Conservation (phyloP, 2,329 filamentous ascomycete genomes). For the Epichloe festucae region DNA sequence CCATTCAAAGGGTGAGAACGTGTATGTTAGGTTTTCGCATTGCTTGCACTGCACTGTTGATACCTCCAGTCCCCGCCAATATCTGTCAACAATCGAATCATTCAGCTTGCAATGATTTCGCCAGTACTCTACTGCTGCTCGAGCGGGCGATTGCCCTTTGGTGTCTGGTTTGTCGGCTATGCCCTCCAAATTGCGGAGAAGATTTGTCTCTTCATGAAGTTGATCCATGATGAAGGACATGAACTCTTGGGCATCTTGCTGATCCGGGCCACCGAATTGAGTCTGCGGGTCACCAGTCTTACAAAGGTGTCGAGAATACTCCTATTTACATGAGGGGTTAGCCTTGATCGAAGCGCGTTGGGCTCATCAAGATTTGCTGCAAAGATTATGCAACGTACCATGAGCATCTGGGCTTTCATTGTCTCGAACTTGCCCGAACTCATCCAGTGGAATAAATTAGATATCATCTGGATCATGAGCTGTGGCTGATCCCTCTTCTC, state of each 20-base stretch:
- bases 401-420: constrained; percentile 43
- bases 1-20: constrained; percentile 39
- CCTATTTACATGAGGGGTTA: constrained; percentile 21
- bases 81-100: constrained; percentile 61
- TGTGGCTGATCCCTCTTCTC: constrained; percentile 40
- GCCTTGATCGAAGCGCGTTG: not conserved
- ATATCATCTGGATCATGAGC: constrained; percentile 45
- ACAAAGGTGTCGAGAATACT: constrained; percentile 36
- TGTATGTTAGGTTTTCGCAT: constrained; percentile 37
- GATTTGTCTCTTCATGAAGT: constrained; percentile 77
- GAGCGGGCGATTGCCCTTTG: constrained; percentile 20
- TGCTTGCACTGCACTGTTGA: constrained; percentile 56
- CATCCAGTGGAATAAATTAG: constrained; percentile 47
- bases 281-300: constrained; percentile 14
- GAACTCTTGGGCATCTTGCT: constrained; percentile 90
- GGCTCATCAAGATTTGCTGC: not conserved
- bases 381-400: constrained; percentile 32
- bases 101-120: constrained; percentile 54
- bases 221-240: constrained; percentile 70
- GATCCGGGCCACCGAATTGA: constrained; percentile 57
- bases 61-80: constrained; percentile 68
- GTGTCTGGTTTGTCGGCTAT: constrained; percentile 19
- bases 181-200: constrained; percentile 29
- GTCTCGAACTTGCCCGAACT: constrained; percentile 32
- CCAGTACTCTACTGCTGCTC: constrained; percentile 67